Base-by-base conservation (phyloP, 805 yeast species). In the Saccharomycopsis sp. region DNA sequence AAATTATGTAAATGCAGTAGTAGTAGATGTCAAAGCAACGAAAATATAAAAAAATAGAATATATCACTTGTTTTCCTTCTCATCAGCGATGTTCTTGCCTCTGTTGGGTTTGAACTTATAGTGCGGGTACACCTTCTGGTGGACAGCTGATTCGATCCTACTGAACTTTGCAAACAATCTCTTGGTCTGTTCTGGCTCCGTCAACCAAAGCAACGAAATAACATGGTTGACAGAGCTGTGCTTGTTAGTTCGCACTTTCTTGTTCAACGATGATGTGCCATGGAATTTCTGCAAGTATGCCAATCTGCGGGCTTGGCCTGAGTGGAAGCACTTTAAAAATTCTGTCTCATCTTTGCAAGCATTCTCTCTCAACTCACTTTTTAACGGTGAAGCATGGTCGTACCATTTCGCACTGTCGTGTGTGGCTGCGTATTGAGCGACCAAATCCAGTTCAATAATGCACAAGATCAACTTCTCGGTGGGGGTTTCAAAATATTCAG, bases 141-240 rank as follows among this genome's bases (percentile, higher is more conserved):
- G 74, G 4, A 66, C 52, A 18, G 54, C 57, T 52, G 67, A 67
- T 49, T 68, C 73, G 30, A 63, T 51, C 16, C 52, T 52, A 4
- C 69, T 64, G 38, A 64, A 56, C n/a, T 51, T 45, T 5, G 57
- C 55, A 52, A 69, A 68, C 35, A 54, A 49, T 23, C 58, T 58
- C 52, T 63, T 65, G 26, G 65, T 58, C 16, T 52, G 51, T 32
- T 48, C 47, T 6, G 53, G 40, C 49, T 68, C 73, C 1, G 71
- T 65, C 33, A 61, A 54, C 74, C 74, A 68, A 53, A 69, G 50
- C 31, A 65, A 55, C 1, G 73, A 65, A 30, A 67, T 65, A 20
- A 64, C 58, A 34, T 66, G 68, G 15, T 64, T 60, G 22, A 57
- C 45, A 47, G 65, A 69, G 41, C 67, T 69, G 46, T 67, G 64